Percentiles rank a stretch among this genome's conserved stretches.
Conservation (phyloP, 768 basidiomycete species). For the Termitomyces sp. region DNA sequence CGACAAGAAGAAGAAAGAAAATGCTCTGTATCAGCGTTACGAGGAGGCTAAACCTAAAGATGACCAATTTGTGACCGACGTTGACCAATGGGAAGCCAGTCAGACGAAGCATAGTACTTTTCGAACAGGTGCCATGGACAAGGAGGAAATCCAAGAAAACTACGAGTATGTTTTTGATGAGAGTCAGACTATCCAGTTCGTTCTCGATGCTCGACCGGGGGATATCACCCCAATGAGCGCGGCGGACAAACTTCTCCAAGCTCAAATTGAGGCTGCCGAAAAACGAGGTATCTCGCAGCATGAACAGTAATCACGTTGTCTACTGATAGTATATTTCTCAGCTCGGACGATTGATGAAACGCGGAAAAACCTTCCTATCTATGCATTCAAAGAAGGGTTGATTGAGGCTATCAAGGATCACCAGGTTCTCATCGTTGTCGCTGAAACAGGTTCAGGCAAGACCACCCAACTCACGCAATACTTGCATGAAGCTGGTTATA, state of each 20-base stretch:
- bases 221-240: slow-evolving; percentile 68
- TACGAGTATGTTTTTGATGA: slow-evolving; percentile 99
- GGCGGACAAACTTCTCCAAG: slow-evolving; percentile 80
- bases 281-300: slow-evolving; percentile 65
- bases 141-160: slow-evolving; percentile 72
- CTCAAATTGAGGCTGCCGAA: slow-evolving; percentile 90
- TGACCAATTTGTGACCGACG: slow-evolving; percentile 93
- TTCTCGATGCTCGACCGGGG: slow-evolving; percentile 76
- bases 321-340: slow-evolving; percentile 25
- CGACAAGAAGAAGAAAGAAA: slow-evolving; percentile 93
- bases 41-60: slow-evolving; percentile 91
- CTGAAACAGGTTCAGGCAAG: slow-evolving; percentile 98
- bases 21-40: slow-evolving; percentile 90
- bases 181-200: slow-evolving; percentile 93
- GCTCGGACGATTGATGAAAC: slow-evolving; percentile 91
- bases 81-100: slow-evolving; percentile 96
- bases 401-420: slow-evolving; percentile 87
- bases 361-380: slow-evolving; percentile 91
- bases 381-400: slow-evolving; percentile 81
- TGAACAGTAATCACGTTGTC: slow-evolving; percentile 1
- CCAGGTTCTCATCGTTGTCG: slow-evolving; percentile 95
- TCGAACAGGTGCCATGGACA: slow-evolving; percentile 90
- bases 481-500: slow-evolving; percentile 96
- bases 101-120: slow-evolving; percentile 90
- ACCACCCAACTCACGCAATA: slow-evolving; percentile 99